A percentile compares a stretch with the other conserved stretches of the same genome.
phyloP scores from a whole-genome alignment of 768 basidiomycete species.

The Porphyrellus cyaneotinctus region DNA sequence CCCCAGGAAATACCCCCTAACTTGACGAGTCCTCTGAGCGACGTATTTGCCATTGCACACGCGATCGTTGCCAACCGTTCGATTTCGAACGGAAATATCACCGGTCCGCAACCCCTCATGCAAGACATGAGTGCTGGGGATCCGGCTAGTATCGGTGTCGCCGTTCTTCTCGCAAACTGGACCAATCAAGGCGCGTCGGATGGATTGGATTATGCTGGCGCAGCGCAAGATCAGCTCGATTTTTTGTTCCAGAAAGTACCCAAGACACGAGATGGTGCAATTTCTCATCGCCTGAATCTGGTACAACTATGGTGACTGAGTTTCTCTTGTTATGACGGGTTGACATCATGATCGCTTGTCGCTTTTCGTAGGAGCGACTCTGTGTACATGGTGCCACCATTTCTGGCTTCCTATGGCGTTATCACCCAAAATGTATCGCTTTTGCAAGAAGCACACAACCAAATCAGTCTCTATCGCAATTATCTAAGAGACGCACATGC shows the following conservation, averaged over 20 bases:
- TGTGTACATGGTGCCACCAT: conserved; percentile 84
- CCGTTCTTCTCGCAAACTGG: conserved; percentile 62
- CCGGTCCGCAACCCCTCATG: conserved; percentile 54
- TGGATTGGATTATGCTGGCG: conserved; percentile 53
- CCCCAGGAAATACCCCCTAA: conserved; percentile 20
- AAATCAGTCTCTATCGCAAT: conserved; percentile 66
- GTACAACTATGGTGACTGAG: conserved; percentile 63
- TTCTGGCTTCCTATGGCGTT: conserved; percentile 81
- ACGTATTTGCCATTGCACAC: conserved; percentile 55
- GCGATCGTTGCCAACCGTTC: conserved; percentile 47
- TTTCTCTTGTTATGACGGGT: background rate
- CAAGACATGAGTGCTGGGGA: conserved; percentile 67
- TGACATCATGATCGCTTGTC: background rate
- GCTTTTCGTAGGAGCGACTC: conserved; percentile 59
- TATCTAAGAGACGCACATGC: conserved; percentile 52
- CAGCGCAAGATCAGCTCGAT: conserved; percentile 62
- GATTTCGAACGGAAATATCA: conserved; percentile 37
- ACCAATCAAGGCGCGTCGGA: conserved; percentile 36
- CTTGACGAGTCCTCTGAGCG: conserved; percentile 36
- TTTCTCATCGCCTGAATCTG: conserved; percentile 68
- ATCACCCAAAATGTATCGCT: conserved; percentile 53
- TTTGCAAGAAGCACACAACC: conserved; percentile 61
- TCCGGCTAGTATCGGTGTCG: conserved; percentile 73
- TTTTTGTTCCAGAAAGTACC: conserved; percentile 58
- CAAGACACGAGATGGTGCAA: conserved; percentile 67